Evolutionary conservation across 768 basidiomycete genomes (phyloP).

Genomic region (Tremella fuciformis): DNA sequence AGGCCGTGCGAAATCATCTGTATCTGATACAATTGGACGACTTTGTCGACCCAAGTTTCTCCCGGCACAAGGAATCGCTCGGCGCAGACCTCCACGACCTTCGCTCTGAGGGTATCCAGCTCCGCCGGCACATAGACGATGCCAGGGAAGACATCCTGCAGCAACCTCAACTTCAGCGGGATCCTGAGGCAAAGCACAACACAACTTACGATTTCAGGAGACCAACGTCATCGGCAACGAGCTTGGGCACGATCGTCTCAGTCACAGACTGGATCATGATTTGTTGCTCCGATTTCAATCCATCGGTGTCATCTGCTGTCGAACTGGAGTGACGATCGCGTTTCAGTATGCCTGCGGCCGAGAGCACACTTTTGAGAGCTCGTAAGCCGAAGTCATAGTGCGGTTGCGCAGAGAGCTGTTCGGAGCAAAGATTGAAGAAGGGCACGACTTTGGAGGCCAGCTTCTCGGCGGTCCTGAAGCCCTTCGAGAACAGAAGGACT

Average conservation of each 20-base stretch:
- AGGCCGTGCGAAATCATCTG: constrained; percentile 99
- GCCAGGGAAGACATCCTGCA: constrained; percentile 96
- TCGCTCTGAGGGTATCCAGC: constrained; percentile 74
- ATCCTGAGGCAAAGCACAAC: not conserved
- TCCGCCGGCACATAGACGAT: constrained; percentile 87
- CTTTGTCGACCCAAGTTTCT: constrained; percentile 89
- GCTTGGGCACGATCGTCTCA: constrained; percentile 96
- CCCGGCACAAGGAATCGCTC: constrained; percentile 82
- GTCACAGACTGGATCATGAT: constrained; percentile 97
- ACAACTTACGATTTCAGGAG: constrained; percentile 74
- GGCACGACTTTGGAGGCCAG: constrained; percentile 98
- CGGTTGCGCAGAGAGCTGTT: constrained; percentile 92
- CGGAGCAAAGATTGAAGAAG: constrained; percentile 97
- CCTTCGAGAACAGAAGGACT: constrained; percentile 99
- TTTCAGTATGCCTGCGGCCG: constrained; percentile 96
- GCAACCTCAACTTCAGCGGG: constrained; percentile 59
- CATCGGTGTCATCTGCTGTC: constrained; percentile 43
- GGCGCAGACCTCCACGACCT: constrained; percentile 79
- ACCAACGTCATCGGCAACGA: constrained; percentile 95
- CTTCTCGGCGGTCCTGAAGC: constrained; percentile 94
- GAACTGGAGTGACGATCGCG: constrained; percentile 64
- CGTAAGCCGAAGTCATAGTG: constrained; percentile 99
- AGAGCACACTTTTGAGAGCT: constrained; percentile 91
- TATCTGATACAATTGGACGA: constrained; percentile 95
- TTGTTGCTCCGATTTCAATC: constrained; percentile 80